A percentile compares a stretch with the other conserved stretches of the same genome.
Conservation (phyloP, 345 rosid genomes). For the Linum usitatissimum region DNA sequence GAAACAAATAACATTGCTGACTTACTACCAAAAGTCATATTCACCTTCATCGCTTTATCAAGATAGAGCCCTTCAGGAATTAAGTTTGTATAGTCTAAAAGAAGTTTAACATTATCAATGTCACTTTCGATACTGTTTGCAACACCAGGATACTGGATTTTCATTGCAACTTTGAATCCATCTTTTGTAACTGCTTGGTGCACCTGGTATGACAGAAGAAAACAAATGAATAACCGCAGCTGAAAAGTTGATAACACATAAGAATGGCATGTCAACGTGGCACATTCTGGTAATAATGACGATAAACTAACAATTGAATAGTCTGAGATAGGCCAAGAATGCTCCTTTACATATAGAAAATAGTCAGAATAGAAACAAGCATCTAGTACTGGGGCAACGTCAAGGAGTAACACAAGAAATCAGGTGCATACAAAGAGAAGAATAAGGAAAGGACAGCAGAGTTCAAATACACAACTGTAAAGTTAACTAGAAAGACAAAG, state of each 20-base stretch:
- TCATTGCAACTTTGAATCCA: slow-evolving; percentile 70
- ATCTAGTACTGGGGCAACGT: too few relatives aligned
- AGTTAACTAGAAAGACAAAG: not conserved
- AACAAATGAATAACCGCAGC: not conserved
- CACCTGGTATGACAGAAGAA: slow-evolving; percentile 32
- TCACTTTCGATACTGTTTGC: slow-evolving; percentile 94
- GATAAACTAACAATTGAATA: too few relatives aligned
- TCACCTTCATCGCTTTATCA: slow-evolving; percentile 92
- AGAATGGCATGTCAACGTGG: too few relatives aligned
- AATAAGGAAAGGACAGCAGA: too few relatives aligned
- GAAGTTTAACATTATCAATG: slow-evolving; percentile 82
- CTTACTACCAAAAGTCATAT: not conserved
- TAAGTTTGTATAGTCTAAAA: slow-evolving; percentile 69
- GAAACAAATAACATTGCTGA: not conserved
- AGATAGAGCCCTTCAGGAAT: slow-evolving; percentile 90
- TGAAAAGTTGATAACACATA: too few relatives aligned
- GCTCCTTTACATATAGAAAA: too few relatives aligned
- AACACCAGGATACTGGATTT: slow-evolving; percentile 99
- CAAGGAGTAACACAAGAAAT: too few relatives aligned
- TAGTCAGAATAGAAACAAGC: too few relatives aligned
- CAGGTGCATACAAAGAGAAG: too few relatives aligned
- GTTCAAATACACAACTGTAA: too few relatives aligned
- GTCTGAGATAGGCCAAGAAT: too few relatives aligned
- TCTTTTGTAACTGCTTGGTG: slow-evolving; percentile 77
- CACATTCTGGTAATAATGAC: too few relatives aligned